These are phyloP conservation scores for Euphorbia celastroides DNA, from an alignment of 441 rosid genomes.

Conservation along the genomic window DNA sequence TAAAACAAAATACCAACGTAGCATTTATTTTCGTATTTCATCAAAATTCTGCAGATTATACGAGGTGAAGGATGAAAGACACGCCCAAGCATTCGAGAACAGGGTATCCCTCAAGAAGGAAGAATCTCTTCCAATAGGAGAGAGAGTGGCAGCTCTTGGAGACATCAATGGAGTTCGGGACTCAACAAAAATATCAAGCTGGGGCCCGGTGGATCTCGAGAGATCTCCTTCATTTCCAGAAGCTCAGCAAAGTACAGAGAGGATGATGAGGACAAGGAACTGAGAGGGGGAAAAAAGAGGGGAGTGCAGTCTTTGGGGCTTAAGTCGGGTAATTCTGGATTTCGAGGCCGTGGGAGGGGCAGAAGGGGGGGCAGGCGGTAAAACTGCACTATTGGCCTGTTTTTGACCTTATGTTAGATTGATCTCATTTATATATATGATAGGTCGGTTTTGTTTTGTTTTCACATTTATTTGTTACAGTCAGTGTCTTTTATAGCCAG, in stretches of 20 bases:
- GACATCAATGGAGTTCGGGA: constrained; percentile 30
- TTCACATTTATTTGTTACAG: not conserved
- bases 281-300: constrained; percentile 40
- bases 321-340: constrained; percentile 37
- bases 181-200: constrained; percentile 44
- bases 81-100: constrained; percentile 68
- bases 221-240: constrained; percentile 62
- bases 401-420: not conserved
- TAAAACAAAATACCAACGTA: not conserved
- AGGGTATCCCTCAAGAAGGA: constrained; percentile 54
- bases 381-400: not conserved
- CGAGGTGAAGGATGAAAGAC: constrained; percentile 81
- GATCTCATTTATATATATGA: not conserved
- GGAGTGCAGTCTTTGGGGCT: constrained; percentile 71
- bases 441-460: not conserved
- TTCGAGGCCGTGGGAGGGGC: constrained; percentile 44
- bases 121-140: constrained; percentile 72
- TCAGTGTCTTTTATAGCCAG: not conserved
- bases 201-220: constrained; percentile 83
- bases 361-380: constrained; percentile 38
- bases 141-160: constrained; percentile 65
- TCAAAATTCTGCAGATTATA: constrained; percentile 40
- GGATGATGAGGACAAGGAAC: constrained; percentile 45
- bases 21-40: not conserved
- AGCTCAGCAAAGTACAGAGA: constrained; percentile 53